Evolutionary conservation across 169 alveolate species (phyloP).

Genomic region (Babesia divergens): DNA sequence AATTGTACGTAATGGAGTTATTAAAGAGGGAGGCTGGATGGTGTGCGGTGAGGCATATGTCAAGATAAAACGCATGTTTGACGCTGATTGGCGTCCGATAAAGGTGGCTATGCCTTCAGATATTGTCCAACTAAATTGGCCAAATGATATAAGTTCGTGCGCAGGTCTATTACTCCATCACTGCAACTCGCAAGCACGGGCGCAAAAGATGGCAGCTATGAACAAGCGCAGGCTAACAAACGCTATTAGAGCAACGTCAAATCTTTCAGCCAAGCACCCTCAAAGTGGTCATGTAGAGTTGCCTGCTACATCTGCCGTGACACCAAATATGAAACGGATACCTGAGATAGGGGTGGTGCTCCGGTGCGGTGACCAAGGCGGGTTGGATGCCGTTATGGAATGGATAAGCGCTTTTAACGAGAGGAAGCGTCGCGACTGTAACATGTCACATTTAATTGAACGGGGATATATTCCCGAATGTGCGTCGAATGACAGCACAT

Average conservation of each 20-base stretch:
- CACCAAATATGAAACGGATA: background rate
- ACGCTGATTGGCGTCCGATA: constrained; percentile 34
- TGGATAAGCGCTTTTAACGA: constrained; percentile 69
- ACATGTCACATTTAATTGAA: constrained; percentile 31
- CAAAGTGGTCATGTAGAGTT: background rate
- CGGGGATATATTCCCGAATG: constrained; percentile 27
- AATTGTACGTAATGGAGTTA: constrained; percentile 64
- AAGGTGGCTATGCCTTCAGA: constrained; percentile 71
- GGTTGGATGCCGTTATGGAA: constrained; percentile 82
- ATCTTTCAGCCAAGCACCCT: background rate
- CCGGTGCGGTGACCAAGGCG: constrained; percentile 85
- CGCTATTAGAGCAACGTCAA: background rate
- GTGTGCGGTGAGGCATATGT: constrained; percentile 36
- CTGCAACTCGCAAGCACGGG: constrained; percentile 22
- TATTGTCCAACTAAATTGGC: constrained; percentile 58
- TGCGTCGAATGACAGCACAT: background rate
- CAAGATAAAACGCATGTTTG: constrained; percentile 53
- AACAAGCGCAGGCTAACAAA: constrained; percentile 9
- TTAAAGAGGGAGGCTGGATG: constrained; percentile 57
- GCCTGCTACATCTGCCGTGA: background rate
- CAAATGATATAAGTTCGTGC: constrained; percentile 10
- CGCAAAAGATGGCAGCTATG: constrained; percentile 18
- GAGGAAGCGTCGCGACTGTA: constrained; percentile 32
- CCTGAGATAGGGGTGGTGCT: constrained; percentile 73
- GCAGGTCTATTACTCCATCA: constrained; percentile 31